Percentiles rank a stretch among this genome's conserved stretches.
phyloP scores from a whole-genome alignment of 2,329 filamentous ascomycete genomes.

The Penicillium sp. region DNA sequence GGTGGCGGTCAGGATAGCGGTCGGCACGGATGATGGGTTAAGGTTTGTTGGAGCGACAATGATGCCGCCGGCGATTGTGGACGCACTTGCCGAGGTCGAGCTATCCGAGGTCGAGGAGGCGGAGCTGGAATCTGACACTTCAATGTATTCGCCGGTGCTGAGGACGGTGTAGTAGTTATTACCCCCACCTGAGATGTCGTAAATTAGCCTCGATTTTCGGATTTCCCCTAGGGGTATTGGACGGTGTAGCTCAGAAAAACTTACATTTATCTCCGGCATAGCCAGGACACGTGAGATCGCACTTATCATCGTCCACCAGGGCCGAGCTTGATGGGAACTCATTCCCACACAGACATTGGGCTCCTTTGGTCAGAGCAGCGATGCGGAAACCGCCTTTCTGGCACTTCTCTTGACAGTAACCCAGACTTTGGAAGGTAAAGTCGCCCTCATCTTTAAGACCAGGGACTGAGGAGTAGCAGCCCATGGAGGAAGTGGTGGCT shows the following conservation, averaged over 20 bases:
- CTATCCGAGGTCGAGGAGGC: background rate
- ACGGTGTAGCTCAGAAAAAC: background rate
- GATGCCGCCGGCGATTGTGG: conserved; percentile 20
- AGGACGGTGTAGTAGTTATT: conserved; percentile 18
- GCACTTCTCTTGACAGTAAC: conserved; percentile 20
- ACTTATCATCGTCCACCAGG: conserved; percentile 21
- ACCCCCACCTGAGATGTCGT: conserved; percentile 16
- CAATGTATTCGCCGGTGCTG: conserved; percentile 4
- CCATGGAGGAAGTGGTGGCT: conserved; percentile 2
- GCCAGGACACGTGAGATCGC: conserved; percentile 20
- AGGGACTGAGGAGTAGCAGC: conserved; percentile 18
- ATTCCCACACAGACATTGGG: conserved; percentile 24
- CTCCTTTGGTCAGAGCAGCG: conserved; percentile 17
- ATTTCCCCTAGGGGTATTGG: background rate
- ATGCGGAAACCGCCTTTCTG: conserved; percentile 9
- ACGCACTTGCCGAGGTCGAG: conserved; percentile 3
- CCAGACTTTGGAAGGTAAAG: conserved; percentile 9
- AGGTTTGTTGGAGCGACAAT: conserved; percentile 20
- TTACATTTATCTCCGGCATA: conserved; percentile 22
- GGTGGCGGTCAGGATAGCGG: conserved; percentile 23
- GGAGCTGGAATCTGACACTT: conserved; percentile 1
- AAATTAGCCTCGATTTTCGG: background rate
- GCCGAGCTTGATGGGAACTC: conserved; percentile 12
- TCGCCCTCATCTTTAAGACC: conserved; percentile 7
- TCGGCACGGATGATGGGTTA: conserved; percentile 7